Percentiles rank a stretch among this genome's conserved stretches.
Conservation (phyloP, 805 yeast species). For the Dipodascus geniculatus region DNA sequence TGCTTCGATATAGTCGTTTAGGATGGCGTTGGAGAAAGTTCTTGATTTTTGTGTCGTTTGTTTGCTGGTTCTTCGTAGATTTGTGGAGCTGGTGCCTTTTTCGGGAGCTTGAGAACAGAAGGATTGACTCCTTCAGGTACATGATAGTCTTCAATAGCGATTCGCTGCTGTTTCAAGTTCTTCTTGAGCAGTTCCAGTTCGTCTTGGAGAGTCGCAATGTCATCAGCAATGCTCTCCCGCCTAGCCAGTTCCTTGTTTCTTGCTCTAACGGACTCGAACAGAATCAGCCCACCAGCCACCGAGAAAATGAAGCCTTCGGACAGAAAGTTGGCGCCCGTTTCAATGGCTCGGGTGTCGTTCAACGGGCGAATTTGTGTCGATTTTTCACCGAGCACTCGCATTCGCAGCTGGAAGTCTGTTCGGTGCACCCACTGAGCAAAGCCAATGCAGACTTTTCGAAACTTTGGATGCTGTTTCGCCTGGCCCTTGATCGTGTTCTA, state of each 20-base stretch:
- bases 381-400: slow-evolving; percentile 45
- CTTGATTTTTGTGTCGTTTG: not conserved
- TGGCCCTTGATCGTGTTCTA: slow-evolving; percentile 53
- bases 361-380: slow-evolving; percentile 56
- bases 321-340: slow-evolving; percentile 66
- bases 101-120: slow-evolving; percentile 25
- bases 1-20: no score
- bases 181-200: slow-evolving; percentile 48
- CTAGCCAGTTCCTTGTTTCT: slow-evolving; percentile 50
- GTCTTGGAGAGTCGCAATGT: slow-evolving; percentile 54
- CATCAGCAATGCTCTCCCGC: slow-evolving; percentile 59
- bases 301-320: slow-evolving; percentile 71
- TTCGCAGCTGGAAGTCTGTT: slow-evolving; percentile 50
- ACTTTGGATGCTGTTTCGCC: slow-evolving; percentile 59
- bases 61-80: not conserved
- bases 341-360: slow-evolving; percentile 73
- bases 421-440: slow-evolving; percentile 65
- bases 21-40: no score
- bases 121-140: slow-evolving; percentile 39
- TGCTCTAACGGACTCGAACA: slow-evolving; percentile 61
- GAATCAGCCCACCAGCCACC: slow-evolving; percentile 66
- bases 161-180: slow-evolving; percentile 26
- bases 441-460: slow-evolving; percentile 48
- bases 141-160: slow-evolving; percentile 35
- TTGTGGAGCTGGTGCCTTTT: not conserved